These are phyloP conservation scores for Aphanomyces astaci DNA, from an alignment of 352 stramenopile genomes.

Conservation along the genomic window DNA sequence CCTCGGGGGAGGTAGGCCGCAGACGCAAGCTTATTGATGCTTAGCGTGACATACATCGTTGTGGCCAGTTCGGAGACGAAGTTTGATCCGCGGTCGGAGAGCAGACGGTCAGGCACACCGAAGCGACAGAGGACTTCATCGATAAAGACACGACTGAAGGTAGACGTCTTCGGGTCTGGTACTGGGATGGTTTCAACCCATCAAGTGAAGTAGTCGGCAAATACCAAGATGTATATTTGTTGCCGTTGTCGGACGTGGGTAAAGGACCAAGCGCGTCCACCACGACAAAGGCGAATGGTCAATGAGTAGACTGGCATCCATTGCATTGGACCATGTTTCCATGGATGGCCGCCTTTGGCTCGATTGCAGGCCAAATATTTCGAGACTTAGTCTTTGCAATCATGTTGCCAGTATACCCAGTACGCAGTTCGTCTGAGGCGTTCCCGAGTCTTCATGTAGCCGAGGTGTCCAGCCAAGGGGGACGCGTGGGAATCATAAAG, in stretches of 20 bases:
- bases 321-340: neutral
- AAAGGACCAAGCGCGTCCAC: constrained; percentile 37
- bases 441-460: neutral
- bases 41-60: no score
- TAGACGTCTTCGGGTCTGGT: no score
- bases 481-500: neutral
- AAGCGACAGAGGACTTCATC: no score
- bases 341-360: neutral
- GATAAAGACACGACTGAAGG: no score
- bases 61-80: no score
- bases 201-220: no score
- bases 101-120: no score
- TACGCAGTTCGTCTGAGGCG: neutral
- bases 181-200: no score
- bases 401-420: neutral
- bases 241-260: constrained; percentile 40
- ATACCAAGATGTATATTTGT: neutral
- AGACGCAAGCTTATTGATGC: no score
- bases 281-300: constrained; percentile 41
- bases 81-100: no score
- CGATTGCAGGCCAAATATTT: neutral
- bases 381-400: neutral
- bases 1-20: no score
- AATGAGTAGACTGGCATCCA: neutral
- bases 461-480: neutral